Percentiles rank a stretch among this genome's conserved stretches.
Evolutionary conservation across 805 yeast species (phyloP).

Genomic region (Kregervanrija delftensis): DNA sequence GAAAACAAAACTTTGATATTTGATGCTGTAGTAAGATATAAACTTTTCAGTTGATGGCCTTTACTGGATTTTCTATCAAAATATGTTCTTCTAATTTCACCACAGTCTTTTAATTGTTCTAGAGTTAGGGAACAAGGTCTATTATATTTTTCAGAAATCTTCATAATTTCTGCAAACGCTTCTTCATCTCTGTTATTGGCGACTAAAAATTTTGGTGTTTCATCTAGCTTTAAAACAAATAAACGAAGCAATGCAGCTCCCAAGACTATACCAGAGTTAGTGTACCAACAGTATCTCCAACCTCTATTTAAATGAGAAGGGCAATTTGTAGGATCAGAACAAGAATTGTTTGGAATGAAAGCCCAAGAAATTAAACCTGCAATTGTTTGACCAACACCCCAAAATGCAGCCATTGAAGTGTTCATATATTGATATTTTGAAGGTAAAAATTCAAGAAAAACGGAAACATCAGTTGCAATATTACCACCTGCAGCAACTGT

Average conservation of each 20-base stretch:
- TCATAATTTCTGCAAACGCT: constrained; percentile 37
- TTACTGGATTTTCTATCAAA: constrained; percentile 15
- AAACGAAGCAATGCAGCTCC: constrained; percentile 42
- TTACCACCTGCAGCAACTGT: constrained; percentile 51
- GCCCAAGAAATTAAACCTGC: constrained; percentile 51
- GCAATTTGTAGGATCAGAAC: constrained; percentile 38
- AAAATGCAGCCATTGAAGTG: constrained; percentile 50
- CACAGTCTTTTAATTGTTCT: constrained; percentile 40
- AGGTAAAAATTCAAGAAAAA: constrained; percentile 48
- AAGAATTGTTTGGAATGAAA: constrained; percentile 42
- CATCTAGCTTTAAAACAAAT: constrained; percentile 38
- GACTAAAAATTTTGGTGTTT: constrained; percentile 50
- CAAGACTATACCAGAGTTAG: constrained; percentile 46
- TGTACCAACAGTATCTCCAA: constrained; percentile 54
- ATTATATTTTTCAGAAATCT: constrained; percentile 40
- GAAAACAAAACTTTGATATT: constrained; percentile 44
- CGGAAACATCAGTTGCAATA: constrained; percentile 46
- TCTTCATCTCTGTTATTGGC: constrained; percentile 45
- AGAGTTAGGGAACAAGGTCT: constrained; percentile 35
- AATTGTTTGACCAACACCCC: constrained; percentile 59
- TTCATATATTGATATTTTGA: constrained; percentile 42
- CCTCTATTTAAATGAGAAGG: constrained; percentile 44
- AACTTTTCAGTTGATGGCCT: constrained; percentile 21
- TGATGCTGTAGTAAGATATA: constrained; percentile 23
- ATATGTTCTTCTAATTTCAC: constrained; percentile 29